Conservation (phyloP, 495 filamentous ascomycete genomes). For the Neurospora africana region DNA sequence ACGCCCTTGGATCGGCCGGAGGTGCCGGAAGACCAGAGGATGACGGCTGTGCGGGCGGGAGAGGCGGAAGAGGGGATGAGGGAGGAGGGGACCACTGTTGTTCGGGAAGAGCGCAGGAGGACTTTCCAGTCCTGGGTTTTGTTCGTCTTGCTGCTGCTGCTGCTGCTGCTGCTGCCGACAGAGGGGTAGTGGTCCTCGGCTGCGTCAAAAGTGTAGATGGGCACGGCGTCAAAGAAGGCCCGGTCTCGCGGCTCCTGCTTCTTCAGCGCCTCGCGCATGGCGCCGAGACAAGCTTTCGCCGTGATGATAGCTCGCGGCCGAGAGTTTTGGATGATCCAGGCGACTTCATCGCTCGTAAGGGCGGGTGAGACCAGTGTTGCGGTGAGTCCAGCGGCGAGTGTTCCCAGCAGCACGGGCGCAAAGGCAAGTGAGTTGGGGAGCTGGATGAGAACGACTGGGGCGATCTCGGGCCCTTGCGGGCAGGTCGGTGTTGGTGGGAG, state of each 20-base stretch:
- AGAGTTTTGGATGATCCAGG: slow-evolving; percentile 25
- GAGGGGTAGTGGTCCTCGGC: slow-evolving; percentile 16
- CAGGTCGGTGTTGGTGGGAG: slow-evolving; percentile 22
- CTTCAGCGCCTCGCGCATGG: slow-evolving; percentile 17
- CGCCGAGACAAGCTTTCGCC: slow-evolving; percentile 14
- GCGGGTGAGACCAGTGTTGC: slow-evolving; percentile 25
- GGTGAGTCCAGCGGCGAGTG: slow-evolving; percentile 20
- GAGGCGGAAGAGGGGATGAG: slow-evolving; percentile 4
- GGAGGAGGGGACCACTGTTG: neutral
- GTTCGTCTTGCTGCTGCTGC: neutral
- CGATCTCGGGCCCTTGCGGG: slow-evolving; percentile 19
- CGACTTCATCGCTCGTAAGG: slow-evolving; percentile 23
- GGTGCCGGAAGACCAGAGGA: slow-evolving; percentile 81
- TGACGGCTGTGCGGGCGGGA: slow-evolving; percentile 22
- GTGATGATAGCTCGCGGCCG: slow-evolving; percentile 23
- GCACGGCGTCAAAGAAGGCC: slow-evolving; percentile 10
- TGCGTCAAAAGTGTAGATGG: slow-evolving; percentile 19
- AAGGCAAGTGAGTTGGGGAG: slow-evolving; percentile 24
- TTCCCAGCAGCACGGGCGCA: slow-evolving; percentile 17
- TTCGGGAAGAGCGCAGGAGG: neutral
- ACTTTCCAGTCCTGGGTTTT: slow-evolving; percentile 10
- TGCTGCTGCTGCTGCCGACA: neutral
- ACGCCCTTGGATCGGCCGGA: slow-evolving; percentile 79
- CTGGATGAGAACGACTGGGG: slow-evolving; percentile 25
- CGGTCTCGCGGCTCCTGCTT: slow-evolving; percentile 10